Evolutionary conservation across 83 land plant species (phyloP).

Genomic region (Isoetes engelmannii): DNA sequence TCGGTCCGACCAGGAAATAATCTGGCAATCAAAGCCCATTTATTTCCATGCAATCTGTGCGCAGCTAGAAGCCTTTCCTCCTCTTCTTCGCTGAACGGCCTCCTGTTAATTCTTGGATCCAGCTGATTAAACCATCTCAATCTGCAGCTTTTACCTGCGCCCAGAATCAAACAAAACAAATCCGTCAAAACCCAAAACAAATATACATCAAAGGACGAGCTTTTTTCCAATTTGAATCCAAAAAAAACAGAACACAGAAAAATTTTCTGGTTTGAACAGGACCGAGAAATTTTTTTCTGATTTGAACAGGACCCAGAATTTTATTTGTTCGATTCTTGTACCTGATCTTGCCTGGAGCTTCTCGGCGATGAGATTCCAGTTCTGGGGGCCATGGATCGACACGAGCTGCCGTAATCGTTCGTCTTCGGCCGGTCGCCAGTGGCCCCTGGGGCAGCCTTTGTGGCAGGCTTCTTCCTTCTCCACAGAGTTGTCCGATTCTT

Average conservation of each 20-base stretch:
- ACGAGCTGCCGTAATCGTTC: conserved; percentile 49
- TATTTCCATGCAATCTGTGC: conserved; percentile 57
- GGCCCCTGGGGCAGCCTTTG: conserved; percentile 58
- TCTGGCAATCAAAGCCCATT: conserved; percentile 64
- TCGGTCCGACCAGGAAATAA: conserved; percentile 56
- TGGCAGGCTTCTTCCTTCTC: too few relatives aligned
- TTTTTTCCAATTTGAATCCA: too few relatives aligned
- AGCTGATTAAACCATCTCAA: conserved; percentile 65
- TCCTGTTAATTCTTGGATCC: conserved; percentile 59
- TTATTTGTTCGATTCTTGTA: too few relatives aligned
- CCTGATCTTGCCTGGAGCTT: conserved; percentile 63
- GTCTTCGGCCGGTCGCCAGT: conserved; percentile 63
- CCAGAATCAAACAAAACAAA: not conserved
- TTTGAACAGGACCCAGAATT: not conserved
- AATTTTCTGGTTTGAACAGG: too few relatives aligned
- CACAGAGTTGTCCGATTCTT: too few relatives aligned
- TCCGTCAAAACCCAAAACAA: not conserved
- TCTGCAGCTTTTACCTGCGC: conserved; percentile 53
- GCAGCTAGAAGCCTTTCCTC: conserved; percentile 51
- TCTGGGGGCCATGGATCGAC: conserved; percentile 56
- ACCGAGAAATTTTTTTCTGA: too few relatives aligned
- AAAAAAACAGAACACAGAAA: too few relatives aligned
- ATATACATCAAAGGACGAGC: not conserved
- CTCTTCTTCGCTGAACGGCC: conserved; percentile 53
- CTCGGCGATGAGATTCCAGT: conserved; percentile 67